Percentiles rank a stretch among this genome's conserved stretches.
These are phyloP conservation scores for Gonapodya prolifera DNA, from an alignment of 192 early-diverging fungal species.

Conservation along the genomic window DNA sequence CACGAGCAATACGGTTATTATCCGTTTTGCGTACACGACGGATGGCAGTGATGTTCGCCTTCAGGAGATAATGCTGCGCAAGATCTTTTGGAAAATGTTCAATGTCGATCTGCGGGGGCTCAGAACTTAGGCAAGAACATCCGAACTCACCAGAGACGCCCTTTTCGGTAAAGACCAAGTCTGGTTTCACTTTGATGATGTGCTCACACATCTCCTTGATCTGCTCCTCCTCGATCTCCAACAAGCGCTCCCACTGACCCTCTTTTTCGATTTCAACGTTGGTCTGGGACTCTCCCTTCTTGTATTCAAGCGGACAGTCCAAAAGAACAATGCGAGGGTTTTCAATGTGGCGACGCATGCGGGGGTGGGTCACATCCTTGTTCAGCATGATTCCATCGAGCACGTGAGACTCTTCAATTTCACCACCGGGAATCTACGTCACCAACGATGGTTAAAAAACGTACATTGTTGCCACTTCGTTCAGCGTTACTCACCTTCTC, in stretches of 20 bases:
- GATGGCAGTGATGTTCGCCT: conserved; percentile 94
- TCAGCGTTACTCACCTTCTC: conserved; percentile 87
- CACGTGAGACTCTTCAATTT: conserved; percentile 89
- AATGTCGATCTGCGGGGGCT: too few species aligned
- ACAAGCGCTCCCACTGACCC: conserved; percentile 85
- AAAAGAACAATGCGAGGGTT: conserved; percentile 92
- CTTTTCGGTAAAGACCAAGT: conserved; percentile 97
- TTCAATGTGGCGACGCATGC: conserved; percentile 87
- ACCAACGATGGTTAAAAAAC: too few species aligned
- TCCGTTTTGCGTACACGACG: conserved; percentile 97
- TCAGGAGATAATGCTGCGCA: conserved; percentile 96
- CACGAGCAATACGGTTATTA: conserved; percentile 97
- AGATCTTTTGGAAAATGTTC: too few species aligned
- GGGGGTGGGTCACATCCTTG: conserved; percentile 99
- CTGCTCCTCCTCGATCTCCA: conserved; percentile 99
- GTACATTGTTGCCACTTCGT: too few species aligned
- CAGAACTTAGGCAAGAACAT: too few species aligned
- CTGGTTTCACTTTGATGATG: conserved; percentile 92
- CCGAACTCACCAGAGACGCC: too few species aligned
- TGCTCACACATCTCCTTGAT: conserved; percentile 92
- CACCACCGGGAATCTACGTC: conserved; percentile 87
- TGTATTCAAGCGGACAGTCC: conserved; percentile 99
- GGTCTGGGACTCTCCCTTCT: conserved; percentile 99
- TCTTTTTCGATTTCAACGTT: conserved; percentile 97
- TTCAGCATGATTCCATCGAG: conserved; percentile 97